Base-by-base conservation (phyloP, 2,329 filamentous ascomycete species). In the Claviceps lovelessii region DNA sequence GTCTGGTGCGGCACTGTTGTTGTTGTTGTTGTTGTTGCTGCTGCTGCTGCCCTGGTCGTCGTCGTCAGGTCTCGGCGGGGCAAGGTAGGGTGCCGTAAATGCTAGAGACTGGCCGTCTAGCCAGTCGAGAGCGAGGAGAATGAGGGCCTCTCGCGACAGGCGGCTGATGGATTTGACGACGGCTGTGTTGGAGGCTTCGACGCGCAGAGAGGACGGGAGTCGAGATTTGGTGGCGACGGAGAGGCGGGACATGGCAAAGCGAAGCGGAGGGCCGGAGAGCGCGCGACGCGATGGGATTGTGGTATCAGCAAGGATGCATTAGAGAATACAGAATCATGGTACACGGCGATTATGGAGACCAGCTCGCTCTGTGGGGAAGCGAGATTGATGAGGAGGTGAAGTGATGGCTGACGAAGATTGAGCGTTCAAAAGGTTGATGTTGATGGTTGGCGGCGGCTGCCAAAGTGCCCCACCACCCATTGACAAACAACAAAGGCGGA, bases 51-150 rank as follows among this genome's bases (percentile, higher is more conserved):
- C 19, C 7, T 76, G 70, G 19, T 78, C 72, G n/a, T 76, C 71
- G 9, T 65, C 35, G 19, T 61, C 57, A 2, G 57, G 47, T 48
- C 60, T 56, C 56, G 63, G 64, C 53, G 17, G 54, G 6, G 52
- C 37, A 3, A 73, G 61, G 52, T 68, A 67, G 8, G 67, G 62
- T 44, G 67, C 58, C 64, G 74, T 49, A 85, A 76, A 64, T 76
- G 76, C 68, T 45, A 81, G 73, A 58, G 86, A 84, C 58, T 76
- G 73, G 51, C 84, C 79, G 55, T 85, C 80, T 3, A 94, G 80
- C 89, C 89, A 95, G 70, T 85, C 78, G 28, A 90, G 76, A 0
- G 79, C 85, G 9, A 95, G 76, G 0, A 82, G 79, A 31, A 93
- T 71, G 28, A 95, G 77, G 0, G 86, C 82, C 49, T 83, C 73